Evolutionary conservation across 1,284 basidiomycete genomes (phyloP).

Genomic region (Mycosarcoma mackinlayi): DNA sequence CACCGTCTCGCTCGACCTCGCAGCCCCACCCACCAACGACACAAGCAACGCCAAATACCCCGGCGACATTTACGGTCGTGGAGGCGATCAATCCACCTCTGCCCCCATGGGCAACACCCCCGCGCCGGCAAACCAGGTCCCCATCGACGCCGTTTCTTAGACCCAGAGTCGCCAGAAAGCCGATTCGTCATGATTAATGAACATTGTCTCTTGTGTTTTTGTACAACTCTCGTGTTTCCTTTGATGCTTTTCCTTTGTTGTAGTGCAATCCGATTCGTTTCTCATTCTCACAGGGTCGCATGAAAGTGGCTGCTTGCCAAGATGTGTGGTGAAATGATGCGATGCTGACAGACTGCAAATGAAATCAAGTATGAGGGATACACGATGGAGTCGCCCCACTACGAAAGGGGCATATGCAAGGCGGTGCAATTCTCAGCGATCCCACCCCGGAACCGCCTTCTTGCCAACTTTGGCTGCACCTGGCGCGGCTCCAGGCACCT

Average conservation of each 20-base stretch:
- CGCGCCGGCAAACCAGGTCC: constrained; percentile 28
- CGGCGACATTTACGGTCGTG: constrained; percentile 30
- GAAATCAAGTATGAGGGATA: not conserved
- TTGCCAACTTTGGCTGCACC: constrained; percentile 8
- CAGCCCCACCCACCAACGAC: constrained; percentile 22
- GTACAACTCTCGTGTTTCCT: not conserved
- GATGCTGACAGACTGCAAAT: constrained; percentile 28
- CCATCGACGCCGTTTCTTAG: constrained; percentile 34
- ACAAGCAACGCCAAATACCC: constrained; percentile 35
- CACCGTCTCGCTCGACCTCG: constrained; percentile 20
- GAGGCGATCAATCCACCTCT: constrained; percentile 19
- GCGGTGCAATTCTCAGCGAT: constrained; percentile 5
- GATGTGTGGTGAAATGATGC: constrained; percentile 6
- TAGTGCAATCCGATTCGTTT: not conserved
- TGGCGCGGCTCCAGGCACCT: constrained; percentile 2
- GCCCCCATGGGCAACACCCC: constrained; percentile 44
- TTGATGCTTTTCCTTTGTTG: not conserved
- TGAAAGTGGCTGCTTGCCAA: too few species aligned
- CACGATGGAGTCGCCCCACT: not conserved
- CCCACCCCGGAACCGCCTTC: constrained; percentile 38
- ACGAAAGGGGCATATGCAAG: not conserved
- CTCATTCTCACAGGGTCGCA: too few species aligned
- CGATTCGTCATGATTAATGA: not conserved
- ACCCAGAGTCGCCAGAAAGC: too few species aligned
- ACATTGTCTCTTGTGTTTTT: constrained; percentile 5